Evolutionary conservation across 352 stramenopile genomes (phyloP).

Genomic region (Hyaloperonospora arabidopsidis): DNA sequence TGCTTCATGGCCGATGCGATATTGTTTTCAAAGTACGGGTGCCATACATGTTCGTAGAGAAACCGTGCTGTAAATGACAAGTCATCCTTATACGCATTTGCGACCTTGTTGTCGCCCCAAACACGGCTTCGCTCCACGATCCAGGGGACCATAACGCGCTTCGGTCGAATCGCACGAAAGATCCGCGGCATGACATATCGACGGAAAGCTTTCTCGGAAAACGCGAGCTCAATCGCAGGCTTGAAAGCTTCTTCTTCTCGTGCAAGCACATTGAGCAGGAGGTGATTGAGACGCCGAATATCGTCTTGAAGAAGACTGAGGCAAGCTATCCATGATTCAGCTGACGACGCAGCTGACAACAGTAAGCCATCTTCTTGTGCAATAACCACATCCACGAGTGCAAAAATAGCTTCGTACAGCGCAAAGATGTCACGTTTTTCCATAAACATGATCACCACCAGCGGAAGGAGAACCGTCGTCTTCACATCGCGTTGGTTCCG

Average conservation of each 20-base stretch:
- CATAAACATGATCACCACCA: slow-evolving; percentile 51
- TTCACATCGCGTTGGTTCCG: slow-evolving; percentile 68
- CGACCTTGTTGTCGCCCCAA: slow-evolving; percentile 54
- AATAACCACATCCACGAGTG: slow-evolving; percentile 49
- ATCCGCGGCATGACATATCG: slow-evolving; percentile 70
- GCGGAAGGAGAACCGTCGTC: slow-evolving; percentile 47
- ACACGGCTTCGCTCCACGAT: slow-evolving; percentile 71
- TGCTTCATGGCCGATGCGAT: slow-evolving; percentile 69
- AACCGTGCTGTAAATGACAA: slow-evolving; percentile 68
- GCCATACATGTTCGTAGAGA: slow-evolving; percentile 73
- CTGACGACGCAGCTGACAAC: slow-evolving; percentile 39
- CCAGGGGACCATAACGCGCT: slow-evolving; percentile 69
- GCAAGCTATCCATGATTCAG: slow-evolving; percentile 36
- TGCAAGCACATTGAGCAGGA: slow-evolving; percentile 57
- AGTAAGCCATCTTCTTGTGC: slow-evolving; percentile 48
- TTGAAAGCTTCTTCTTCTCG: slow-evolving; percentile 60
- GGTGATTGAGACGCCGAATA: slow-evolving; percentile 63
- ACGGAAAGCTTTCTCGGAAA: slow-evolving; percentile 66
- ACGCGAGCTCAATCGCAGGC: slow-evolving; percentile 50
- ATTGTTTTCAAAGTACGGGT: slow-evolving; percentile 61
- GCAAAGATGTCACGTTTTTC: slow-evolving; percentile 57
- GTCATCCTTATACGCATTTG: slow-evolving; percentile 60
- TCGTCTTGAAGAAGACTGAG: slow-evolving; percentile 51
- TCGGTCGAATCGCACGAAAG: slow-evolving; percentile 53
- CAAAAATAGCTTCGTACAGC: slow-evolving; percentile 59